phyloP scores from a whole-genome alignment of 2,329 filamentous ascomycete species.

The Colletotrichum magnum region DNA sequence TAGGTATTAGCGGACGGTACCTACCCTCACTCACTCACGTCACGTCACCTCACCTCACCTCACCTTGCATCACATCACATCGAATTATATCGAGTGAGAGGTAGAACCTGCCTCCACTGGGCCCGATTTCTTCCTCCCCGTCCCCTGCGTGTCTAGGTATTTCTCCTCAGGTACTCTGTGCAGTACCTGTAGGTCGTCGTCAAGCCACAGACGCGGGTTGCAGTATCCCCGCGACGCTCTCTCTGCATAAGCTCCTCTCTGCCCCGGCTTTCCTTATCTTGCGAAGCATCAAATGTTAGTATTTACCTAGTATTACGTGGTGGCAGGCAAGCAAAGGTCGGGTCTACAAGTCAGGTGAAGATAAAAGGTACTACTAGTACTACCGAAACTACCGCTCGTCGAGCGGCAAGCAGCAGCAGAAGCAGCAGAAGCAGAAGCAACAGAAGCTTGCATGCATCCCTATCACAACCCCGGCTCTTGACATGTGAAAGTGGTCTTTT shows the following conservation, averaged over 20 bases:
- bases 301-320: no score
- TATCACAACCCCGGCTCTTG: conserved; percentile 30
- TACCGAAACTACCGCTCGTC: not conserved
- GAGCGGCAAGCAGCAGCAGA: not conserved
- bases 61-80: no score
- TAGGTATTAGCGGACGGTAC: no score
- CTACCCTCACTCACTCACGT: no score
- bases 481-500: conserved; percentile 38
- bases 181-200: not conserved
- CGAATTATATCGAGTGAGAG: no score
- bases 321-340: not conserved
- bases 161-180: no score
- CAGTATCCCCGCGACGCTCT: not conserved
- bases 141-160: not conserved
- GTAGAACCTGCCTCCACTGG: no score
- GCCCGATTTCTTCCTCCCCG: not conserved
- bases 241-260: not conserved
- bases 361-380: not conserved
- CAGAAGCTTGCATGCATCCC: conserved; percentile 28
- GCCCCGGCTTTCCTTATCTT: no score
- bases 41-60: no score
- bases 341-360: not conserved
- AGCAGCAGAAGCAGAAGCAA: conserved; percentile 9
- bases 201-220: conserved; percentile 15
- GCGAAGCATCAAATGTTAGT: no score